A percentile compares a stretch with the other conserved stretches of the same genome.
Conservation (phyloP, 108 stramenopile genomes). For the Discostella pseudostelligera region DNA sequence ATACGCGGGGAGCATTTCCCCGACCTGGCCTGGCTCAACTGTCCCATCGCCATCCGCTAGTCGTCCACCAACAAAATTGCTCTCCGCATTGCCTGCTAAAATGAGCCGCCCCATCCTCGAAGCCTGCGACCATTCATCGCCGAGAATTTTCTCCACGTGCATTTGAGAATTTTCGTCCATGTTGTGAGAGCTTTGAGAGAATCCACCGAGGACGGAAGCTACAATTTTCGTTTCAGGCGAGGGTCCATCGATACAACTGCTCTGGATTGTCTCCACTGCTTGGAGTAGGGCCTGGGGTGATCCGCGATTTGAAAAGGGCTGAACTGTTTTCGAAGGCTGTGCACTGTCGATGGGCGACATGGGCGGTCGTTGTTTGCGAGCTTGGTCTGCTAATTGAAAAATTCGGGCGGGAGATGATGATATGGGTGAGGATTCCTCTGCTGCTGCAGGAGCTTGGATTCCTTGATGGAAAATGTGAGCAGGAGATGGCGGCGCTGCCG, state of each 20-base stretch:
- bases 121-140: conserved; percentile 37
- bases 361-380: conserved; percentile 7
- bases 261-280: conserved; percentile 9
- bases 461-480: conserved; percentile 1
- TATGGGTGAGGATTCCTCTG: background rate
- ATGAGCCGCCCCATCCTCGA: conserved; percentile 31
- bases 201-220: conserved; percentile 12
- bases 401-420: conserved; percentile 4
- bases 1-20: conserved; percentile 14
- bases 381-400: conserved; percentile 13
- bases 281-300: conserved; percentile 19
- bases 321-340: background rate
- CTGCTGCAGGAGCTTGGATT: conserved; percentile 16
- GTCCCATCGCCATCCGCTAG: background rate
- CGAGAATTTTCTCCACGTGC: conserved; percentile 43
- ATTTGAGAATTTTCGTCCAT: conserved; percentile 34
- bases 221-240: conserved; percentile 7
- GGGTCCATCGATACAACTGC: background rate
- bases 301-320: background rate
- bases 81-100: conserved; percentile 25
- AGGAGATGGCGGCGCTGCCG: background rate
- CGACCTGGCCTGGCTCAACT: conserved; percentile 4
- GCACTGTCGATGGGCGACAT: conserved; percentile 20
- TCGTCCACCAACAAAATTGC: conserved; percentile 14
- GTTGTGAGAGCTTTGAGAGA: conserved; percentile 17